Conservation (phyloP, 2,329 filamentous ascomycete genomes). For the Cercospora sp. region DNA sequence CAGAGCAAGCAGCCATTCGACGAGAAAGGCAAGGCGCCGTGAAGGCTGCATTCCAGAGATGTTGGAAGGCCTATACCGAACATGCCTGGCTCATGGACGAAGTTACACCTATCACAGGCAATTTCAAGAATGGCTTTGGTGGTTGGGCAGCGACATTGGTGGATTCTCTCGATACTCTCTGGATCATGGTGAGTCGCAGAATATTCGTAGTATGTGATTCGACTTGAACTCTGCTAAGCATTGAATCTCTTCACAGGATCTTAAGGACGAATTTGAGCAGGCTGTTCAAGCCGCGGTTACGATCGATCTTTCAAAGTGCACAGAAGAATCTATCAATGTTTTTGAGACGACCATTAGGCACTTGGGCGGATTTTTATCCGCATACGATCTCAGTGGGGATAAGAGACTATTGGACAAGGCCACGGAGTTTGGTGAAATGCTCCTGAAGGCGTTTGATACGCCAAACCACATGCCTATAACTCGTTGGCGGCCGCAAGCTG, state of each 20-base stretch:
- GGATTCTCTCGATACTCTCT: constrained; percentile 16
- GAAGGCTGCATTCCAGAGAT: constrained; percentile 46
- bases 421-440: constrained; percentile 44
- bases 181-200: constrained; percentile 13
- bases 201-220: constrained; percentile 38
- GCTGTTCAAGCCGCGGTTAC: constrained; percentile 46
- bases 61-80: constrained; percentile 48
- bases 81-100: constrained; percentile 54
- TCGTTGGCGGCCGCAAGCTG: constrained; percentile 46
- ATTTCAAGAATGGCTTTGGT: constrained; percentile 45
- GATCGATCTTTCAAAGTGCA: constrained; percentile 47
- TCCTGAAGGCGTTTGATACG: constrained; percentile 52
- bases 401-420: constrained; percentile 40
- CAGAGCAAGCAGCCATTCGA: constrained; percentile 35
- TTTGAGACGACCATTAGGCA: constrained; percentile 54
- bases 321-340: constrained; percentile 46
- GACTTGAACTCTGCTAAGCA: constrained; percentile 46
- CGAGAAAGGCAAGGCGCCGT: constrained; percentile 43
- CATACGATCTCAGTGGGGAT: constrained; percentile 42
- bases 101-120: constrained; percentile 47
- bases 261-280: constrained; percentile 50
- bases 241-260: constrained; percentile 42
- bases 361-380: constrained; percentile 41
- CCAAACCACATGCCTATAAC: constrained; percentile 49
- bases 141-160: constrained; percentile 52